These are phyloP conservation scores for Cylindrodendrum hubeiense DNA, from an alignment of 2,329 filamentous ascomycete genomes.

Conservation along the genomic window DNA sequence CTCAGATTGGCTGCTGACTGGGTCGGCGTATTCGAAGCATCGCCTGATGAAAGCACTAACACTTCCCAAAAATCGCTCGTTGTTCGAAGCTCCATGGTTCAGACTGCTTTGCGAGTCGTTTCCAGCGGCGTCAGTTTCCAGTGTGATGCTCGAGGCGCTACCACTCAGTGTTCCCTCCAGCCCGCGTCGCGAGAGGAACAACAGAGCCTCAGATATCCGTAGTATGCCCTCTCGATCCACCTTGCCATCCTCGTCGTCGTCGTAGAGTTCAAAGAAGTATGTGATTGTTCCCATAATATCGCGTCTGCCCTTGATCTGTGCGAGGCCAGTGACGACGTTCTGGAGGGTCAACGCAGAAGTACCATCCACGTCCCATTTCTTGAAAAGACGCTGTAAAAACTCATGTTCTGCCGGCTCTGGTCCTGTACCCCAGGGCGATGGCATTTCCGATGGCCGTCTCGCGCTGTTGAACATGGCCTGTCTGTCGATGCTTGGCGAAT, in stretches of 20 bases:
- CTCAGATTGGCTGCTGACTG: constrained; percentile 71
- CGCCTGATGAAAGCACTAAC: constrained; percentile 95
- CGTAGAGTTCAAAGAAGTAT: constrained; percentile 98
- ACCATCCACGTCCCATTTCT: constrained; percentile 86
- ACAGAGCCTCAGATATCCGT: constrained; percentile 90
- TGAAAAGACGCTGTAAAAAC: constrained; percentile 89
- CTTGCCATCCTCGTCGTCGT: constrained; percentile 90
- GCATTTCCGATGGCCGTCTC: constrained; percentile 57
- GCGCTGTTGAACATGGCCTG: constrained; percentile 72
- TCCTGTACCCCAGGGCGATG: constrained; percentile 68
- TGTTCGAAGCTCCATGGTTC: constrained; percentile 70
- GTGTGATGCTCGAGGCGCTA: constrained; percentile 68
- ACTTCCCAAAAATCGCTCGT: constrained; percentile 91
- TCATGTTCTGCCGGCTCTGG: constrained; percentile 90
- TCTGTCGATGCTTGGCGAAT: constrained; percentile 76
- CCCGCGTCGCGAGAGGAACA: constrained; percentile 92
- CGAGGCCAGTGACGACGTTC: constrained; percentile 91
- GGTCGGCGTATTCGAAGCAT: constrained; percentile 98
- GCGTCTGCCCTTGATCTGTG: constrained; percentile 89
- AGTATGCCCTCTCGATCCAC: constrained; percentile 97
- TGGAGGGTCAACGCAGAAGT: constrained; percentile 85
- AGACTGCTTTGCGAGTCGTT: constrained; percentile 53
- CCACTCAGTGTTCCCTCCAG: constrained; percentile 80
- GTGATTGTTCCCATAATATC: constrained; percentile 99
- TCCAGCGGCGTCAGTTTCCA: constrained; percentile 55